Evolutionary conservation across 208 protist species (phyloP).

Genomic region (Vickermania spadyakhi): DNA sequence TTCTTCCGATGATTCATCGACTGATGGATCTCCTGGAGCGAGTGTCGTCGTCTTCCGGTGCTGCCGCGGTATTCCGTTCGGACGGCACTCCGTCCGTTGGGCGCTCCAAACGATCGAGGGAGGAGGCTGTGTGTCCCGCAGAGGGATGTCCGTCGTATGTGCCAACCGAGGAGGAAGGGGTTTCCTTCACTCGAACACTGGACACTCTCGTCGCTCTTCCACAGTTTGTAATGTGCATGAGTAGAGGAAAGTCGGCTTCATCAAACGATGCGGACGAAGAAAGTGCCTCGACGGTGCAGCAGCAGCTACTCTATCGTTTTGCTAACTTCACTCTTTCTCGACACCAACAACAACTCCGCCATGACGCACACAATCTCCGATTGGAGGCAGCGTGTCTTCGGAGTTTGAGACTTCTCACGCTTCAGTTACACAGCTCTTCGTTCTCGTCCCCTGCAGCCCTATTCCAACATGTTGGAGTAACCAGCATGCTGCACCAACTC

Average conservation of each 20-base stretch:
- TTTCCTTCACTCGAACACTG: neutral
- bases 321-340: neutral
- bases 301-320: neutral
- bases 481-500: neutral
- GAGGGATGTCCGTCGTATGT: no score
- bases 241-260: neutral
- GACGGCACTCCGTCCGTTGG: no score
- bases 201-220: neutral
- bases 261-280: no score
- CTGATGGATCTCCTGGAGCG: neutral
- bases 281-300: neutral
- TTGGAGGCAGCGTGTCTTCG: neutral
- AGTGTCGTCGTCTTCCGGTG: no score
- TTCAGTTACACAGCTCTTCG: neutral
- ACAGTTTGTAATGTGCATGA: neutral
- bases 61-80: no score
- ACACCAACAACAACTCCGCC: neutral
- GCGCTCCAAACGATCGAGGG: no score
- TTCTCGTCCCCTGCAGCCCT: neutral
- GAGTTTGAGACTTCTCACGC: neutral
- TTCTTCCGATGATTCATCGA: neutral
- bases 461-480: neutral
- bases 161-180: neutral
- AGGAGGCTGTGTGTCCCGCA: no score
- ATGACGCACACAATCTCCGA: neutral